phyloP scores from a whole-genome alignment of 1,284 basidiomycete genomes.

The Boletus coffeatus region DNA sequence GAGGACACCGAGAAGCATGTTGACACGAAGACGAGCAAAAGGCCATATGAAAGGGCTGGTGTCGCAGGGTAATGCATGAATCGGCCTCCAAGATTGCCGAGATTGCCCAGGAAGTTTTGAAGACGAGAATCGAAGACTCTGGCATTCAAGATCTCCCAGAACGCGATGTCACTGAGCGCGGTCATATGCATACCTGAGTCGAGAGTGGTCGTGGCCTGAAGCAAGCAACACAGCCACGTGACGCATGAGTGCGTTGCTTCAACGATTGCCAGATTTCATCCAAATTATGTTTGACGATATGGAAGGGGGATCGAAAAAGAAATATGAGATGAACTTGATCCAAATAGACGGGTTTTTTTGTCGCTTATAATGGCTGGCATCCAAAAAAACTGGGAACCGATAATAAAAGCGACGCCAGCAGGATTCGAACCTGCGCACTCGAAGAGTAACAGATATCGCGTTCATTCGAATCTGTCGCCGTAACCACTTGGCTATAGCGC shows the following conservation, averaged over 20 bases:
- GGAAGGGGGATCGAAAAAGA: not conserved
- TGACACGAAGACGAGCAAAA: constrained; percentile 8
- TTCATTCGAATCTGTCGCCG: constrained; percentile 52
- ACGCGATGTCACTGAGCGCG: not conserved
- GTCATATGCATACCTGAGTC: constrained; percentile 9
- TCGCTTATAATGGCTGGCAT: not conserved
- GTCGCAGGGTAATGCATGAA: not conserved
- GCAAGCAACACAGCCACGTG: not conserved
- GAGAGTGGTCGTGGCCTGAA: not conserved
- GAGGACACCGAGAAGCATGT: constrained; percentile 5
- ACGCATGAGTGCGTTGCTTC: not conserved
- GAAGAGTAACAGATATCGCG: constrained; percentile 37
- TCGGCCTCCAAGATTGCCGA: not conserved
- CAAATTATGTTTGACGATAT: not conserved
- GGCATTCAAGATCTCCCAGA: constrained; percentile 3
- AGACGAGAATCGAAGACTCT: not conserved
- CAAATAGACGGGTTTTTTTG: not conserved
- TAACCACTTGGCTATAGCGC: constrained; percentile 54
- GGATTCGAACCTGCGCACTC: constrained; percentile 39
- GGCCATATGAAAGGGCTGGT: constrained; percentile 4
- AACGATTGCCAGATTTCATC: not conserved
- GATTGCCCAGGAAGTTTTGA: not conserved
- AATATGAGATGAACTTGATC: not conserved
- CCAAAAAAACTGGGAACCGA: not conserved
- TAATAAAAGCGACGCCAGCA: constrained; percentile 33